Evolutionary conservation across 2,329 filamentous ascomycete species (phyloP), one percentile per base, ranked within the genome.

Genomic region (Teratosphaeria epicoccoides): DNA sequence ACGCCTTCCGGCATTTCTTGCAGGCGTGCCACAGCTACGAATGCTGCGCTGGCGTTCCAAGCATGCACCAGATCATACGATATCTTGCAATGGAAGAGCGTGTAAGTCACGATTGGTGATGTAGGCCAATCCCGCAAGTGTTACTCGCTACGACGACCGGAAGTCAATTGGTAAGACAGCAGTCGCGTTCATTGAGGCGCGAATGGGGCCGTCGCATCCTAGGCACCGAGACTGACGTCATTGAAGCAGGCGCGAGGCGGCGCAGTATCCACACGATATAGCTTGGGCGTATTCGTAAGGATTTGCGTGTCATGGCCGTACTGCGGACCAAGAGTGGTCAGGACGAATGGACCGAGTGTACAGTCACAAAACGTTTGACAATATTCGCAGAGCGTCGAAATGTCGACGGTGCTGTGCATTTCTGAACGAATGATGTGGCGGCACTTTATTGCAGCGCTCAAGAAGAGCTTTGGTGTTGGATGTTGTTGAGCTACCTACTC

Each of bases 71-170:
- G 20, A 49, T 49, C 33, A 49, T 9, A 17, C n/a, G 33, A 40
- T 17, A 20, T n/a, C n/a, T n/a, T n/a, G n/a, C n/a, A n/a, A n/a
- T n/a, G n/a, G n/a, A n/a, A n/a, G n/a, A n/a, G n/a, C n/a, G n/a
- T n/a, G n/a, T n/a, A 40, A 40, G n/a, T 6, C 4, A 17, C 33
- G 33, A 40, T 22, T 44, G 47, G 57, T 55, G 20, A 55, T 40
- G 49, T 62, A 62, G 46, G n/a, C 53, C 50, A 9, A 54, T 53
- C n/a, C 59, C 60, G 47, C 59, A 61, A 53, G 61, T 57, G 6
- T 57, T 56, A 40, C 60, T 56, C 1, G 59, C 57, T 55, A 57
- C 61, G 17, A 61, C 33, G 23, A 62, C 53, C 10, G 60, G 46
- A 43, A 61, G 57, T 10, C 51, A 28, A 56, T n/a, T n/a, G n/a